These are phyloP conservation scores for Thelonectria blattea DNA, from an alignment of 2,329 filamentous ascomycete genomes.

Conservation along the genomic window DNA sequence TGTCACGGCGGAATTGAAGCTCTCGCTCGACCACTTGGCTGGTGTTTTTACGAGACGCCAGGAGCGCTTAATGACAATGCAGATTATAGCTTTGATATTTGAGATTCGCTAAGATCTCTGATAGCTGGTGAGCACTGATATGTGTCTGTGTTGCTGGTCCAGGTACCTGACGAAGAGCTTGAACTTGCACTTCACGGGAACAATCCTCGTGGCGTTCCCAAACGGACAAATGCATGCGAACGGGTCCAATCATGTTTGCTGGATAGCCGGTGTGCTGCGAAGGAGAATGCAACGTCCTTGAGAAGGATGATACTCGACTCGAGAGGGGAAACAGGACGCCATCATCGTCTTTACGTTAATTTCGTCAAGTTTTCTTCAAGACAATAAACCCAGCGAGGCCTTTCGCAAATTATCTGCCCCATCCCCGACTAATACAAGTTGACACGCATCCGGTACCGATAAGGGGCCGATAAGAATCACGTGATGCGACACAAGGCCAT, in stretches of 20 bases:
- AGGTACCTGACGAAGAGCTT: not conserved
- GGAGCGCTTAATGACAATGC: not conserved
- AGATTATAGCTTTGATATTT: too few species aligned
- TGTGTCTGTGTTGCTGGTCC: too few species aligned
- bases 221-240: not conserved
- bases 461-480: slow-evolving; percentile 42
- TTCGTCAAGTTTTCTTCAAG: not conserved
- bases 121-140: too few species aligned
- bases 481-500: slow-evolving; percentile 42
- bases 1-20: slow-evolving; percentile 25
- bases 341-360: not conserved
- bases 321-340: not conserved
- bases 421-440: slow-evolving; percentile 24
- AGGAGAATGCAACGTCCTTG: not conserved
- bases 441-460: slow-evolving; percentile 37
- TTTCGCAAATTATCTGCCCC: not conserved
- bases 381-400: not conserved
- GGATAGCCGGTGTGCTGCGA: not conserved
- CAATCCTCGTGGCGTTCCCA: not conserved
- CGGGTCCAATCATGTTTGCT: not conserved
- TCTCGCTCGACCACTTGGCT: not conserved
- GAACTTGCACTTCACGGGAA: too few species aligned
- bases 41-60: not conserved
- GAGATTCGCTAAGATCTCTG: too few species aligned
- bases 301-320: not conserved